phyloP scores from a whole-genome alignment of 305 asterid species.

The Caryopteris hybrid region DNA sequence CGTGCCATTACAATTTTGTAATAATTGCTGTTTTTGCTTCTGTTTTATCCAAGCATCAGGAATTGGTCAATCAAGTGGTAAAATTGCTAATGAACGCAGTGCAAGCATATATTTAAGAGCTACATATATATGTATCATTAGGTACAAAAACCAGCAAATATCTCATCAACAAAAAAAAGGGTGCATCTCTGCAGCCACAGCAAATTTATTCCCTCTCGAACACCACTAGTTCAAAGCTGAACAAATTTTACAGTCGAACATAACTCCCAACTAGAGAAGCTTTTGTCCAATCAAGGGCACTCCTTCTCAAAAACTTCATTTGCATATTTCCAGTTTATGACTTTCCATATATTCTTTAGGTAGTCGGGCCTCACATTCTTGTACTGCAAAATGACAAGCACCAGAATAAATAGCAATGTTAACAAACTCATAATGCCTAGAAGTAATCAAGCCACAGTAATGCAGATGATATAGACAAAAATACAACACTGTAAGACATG shows the following conservation, averaged over 20 bases:
- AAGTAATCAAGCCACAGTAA: not conserved
- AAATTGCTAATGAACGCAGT: no score
- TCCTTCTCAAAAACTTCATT: constrained; percentile 69
- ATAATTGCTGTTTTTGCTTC: no score
- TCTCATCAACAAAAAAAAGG: constrained; percentile 11
- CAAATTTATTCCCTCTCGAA: constrained; percentile 28
- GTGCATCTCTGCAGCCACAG: constrained; percentile 4
- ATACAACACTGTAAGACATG: not conserved
- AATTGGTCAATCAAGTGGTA: not conserved
- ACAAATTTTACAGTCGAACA: not conserved
- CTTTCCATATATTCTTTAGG: constrained; percentile 89
- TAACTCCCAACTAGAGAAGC: not conserved
- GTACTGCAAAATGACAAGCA: constrained; percentile 55
- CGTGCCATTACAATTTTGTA: not conserved
- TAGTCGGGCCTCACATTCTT: constrained; percentile 89
- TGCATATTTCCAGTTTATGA: constrained; percentile 91
- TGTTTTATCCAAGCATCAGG: not conserved
- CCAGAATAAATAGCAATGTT: not conserved
- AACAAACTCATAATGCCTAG: not conserved
- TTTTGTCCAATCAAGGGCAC: constrained; percentile 27
- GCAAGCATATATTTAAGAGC: not conserved
- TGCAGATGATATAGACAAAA: not conserved
- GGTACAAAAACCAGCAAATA: not conserved
- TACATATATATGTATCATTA: not conserved
- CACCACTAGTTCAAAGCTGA: not conserved